Evolutionary conservation across 805 yeast species (phyloP), one percentile per base, ranked within the genome.

Genomic region (Wickerhamiella kurtzmanii): DNA sequence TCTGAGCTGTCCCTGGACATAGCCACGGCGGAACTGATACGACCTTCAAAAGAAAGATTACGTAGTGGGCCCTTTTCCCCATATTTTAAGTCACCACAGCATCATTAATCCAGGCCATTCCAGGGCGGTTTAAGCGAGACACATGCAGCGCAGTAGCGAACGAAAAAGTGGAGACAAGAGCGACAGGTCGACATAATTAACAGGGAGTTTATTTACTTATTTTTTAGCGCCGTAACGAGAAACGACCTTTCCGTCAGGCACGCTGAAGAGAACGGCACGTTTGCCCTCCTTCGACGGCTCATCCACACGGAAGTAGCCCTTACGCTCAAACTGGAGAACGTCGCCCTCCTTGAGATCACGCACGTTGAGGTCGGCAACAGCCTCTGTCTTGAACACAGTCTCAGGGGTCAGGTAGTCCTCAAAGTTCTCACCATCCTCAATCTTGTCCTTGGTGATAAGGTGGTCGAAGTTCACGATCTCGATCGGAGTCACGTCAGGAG

Each of bases 381-480:
- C 96, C 39, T 70, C 62, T 42, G 85, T 69, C 59, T 74, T 82
- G 77, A 89, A 87, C 65, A 83, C 89, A 38, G 96, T 86, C 56
- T 79, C 70, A 51, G 84, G 84, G 38, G 96, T 89, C 51, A 89
- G 66, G 78, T 79, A 89, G 62, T 89, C 92, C 68, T 83, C 95
- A 60, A 88, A 83, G 70, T 81, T 79, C 64, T 89, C 97, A 56
- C 81, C 94, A 62, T 89, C 97, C 61, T 84, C 96, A 57, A 89
- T 72, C 69, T 85, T 88, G 62, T 89, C 97, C 72, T 89, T 89
- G 56, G 89, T 83, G 69, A 89, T 84, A 62, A 89, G 78, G 60
- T 88, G 96, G 65, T 89, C 97, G 59, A 89, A 89, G 66, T 85
- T 95, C 52, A 83, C 83, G 53, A 89, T 72, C 48, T 84, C 88